Conservation (phyloP, 2,329 filamentous ascomycete species). For the Neonectria punicea region DNA sequence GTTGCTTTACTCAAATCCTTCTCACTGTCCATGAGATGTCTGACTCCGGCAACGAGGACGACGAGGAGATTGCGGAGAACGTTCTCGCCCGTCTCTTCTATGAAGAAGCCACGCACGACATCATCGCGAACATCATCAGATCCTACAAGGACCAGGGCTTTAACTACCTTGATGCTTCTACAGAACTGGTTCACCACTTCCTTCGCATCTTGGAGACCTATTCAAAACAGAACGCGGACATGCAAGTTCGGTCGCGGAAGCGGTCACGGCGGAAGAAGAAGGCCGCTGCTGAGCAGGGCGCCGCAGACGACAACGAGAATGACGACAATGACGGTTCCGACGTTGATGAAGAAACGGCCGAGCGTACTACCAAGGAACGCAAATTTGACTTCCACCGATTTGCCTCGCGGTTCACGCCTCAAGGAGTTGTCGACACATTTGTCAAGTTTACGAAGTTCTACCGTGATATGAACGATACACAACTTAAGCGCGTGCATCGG, state of each 20-base stretch:
- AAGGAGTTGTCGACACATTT: conserved; percentile 90
- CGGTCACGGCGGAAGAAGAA: conserved; percentile 79
- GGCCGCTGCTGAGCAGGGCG: conserved; percentile 60
- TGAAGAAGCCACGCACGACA: conserved; percentile 92
- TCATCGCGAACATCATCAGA: conserved; percentile 80
- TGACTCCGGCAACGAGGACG: conserved; percentile 85
- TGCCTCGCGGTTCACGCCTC: conserved; percentile 80
- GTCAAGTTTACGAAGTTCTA: conserved; percentile 83
- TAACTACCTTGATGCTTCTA: conserved; percentile 90
- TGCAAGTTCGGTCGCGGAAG: conserved; percentile 88
- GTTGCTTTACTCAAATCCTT: conserved; percentile 93
- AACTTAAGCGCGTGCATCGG: conserved; percentile 91
- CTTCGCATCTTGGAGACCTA: conserved; percentile 91
- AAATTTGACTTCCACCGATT: conserved; percentile 95
- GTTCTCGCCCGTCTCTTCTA: conserved; percentile 98
- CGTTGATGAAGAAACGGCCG: conserved; percentile 76
- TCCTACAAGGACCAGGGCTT: conserved; percentile 96
- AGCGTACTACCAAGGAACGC: conserved; percentile 79
- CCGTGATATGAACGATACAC: conserved; percentile 78
- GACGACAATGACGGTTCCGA: conserved; percentile 75
- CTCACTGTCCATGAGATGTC: conserved; percentile 94
- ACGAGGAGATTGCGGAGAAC: conserved; percentile 97
- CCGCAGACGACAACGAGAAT: conserved; percentile 57
- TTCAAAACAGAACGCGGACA: conserved; percentile 92
- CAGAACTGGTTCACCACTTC: conserved; percentile 91